phyloP scores from a whole-genome alignment of 257 asterid species.

The Schizonepeta tenuifolia region DNA sequence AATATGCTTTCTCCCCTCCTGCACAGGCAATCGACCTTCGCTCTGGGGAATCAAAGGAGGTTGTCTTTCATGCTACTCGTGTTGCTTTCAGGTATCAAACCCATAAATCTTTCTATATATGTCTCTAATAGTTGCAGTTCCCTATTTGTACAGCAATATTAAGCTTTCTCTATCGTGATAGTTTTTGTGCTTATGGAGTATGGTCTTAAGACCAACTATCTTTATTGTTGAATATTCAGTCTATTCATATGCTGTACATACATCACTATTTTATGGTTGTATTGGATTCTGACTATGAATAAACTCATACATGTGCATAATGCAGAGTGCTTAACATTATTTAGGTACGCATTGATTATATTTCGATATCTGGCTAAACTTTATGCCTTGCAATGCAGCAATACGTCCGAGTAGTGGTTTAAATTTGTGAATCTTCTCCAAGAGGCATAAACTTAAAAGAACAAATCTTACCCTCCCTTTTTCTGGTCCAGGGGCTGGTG shows the following conservation, averaged over 20 bases:
- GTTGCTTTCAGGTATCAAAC: conserved; percentile 81
- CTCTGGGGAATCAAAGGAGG: conserved; percentile 91
- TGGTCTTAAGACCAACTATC: background rate
- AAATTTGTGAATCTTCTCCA: background rate
- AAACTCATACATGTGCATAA: background rate
- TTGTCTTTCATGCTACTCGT: conserved; percentile 81
- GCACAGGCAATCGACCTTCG: conserved; percentile 87
- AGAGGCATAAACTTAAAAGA: background rate
- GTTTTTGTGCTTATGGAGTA: conserved; percentile 24
- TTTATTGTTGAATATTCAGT: background rate
- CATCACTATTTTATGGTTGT: conserved; percentile 13
- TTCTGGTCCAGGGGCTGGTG: conserved; percentile 8
- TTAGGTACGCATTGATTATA: conserved; percentile 21
- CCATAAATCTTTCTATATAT: conserved; percentile 16
- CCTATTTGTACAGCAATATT: conserved; percentile 26
- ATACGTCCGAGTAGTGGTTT: background rate
- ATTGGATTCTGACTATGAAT: background rate
- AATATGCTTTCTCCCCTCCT: conserved; percentile 93
- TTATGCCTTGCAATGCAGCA: conserved; percentile 14
- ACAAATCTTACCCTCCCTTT: background rate
- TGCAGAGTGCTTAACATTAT: background rate
- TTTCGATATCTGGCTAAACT: conserved; percentile 1
- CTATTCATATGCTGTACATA: conserved; percentile 5
- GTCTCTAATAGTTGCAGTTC: conserved; percentile 11
- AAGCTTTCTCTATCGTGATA: conserved; percentile 26